Base-by-base conservation (phyloP, 164 flowering plant genomes). In the Piper longum region DNA sequence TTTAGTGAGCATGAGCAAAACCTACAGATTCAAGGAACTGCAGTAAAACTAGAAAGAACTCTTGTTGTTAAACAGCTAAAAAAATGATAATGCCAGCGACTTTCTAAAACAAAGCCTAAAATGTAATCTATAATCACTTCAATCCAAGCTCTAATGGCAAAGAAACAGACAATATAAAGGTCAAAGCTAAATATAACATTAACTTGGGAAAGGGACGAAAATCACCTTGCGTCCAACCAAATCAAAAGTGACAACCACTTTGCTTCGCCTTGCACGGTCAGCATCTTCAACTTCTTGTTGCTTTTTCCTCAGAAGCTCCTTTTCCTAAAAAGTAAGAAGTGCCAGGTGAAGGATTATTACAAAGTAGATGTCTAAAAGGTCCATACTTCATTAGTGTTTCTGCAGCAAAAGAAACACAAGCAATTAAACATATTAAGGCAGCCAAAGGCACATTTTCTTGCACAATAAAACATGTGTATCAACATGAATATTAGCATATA, bases 211-310 rank as follows among this genome's bases (percentile, higher is more conserved):
- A 59, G 59, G 39, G 7, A 12, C 48, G 61, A 43, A 64, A 57
- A n/a, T 61, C 64, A 93, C 96, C 96, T 91, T 93, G 66, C 97
- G 99, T 44, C 99, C 96, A 72, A 88, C 85, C 79, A 90, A 79
- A 74, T 95, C 97, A 66, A 95, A 88, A 54, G 96, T 80, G 77
- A 95, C 74, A 61, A 88, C 80, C 58, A 95, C 91, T 88, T 78
- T 85, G 55, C 68, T 88, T 51, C 93, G 77, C 43, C 82, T 76
- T 17, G 82, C 93, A n/a, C 55, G 74, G 61, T 91, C 99, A 63
- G 86, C 96, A 75, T 85, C 95, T 79, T 83, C 89, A 65, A 82
- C 72, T 73, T 83, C 96, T 69, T 82, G 84, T 59, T 69, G 76
- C 67, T 87, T 89, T 83, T 89, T 89, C 75, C n/a, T 76, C 36